Evolutionary conservation across 2,329 filamentous ascomycete genomes (phyloP).

Genomic region (Monosporascus ibericus): DNA sequence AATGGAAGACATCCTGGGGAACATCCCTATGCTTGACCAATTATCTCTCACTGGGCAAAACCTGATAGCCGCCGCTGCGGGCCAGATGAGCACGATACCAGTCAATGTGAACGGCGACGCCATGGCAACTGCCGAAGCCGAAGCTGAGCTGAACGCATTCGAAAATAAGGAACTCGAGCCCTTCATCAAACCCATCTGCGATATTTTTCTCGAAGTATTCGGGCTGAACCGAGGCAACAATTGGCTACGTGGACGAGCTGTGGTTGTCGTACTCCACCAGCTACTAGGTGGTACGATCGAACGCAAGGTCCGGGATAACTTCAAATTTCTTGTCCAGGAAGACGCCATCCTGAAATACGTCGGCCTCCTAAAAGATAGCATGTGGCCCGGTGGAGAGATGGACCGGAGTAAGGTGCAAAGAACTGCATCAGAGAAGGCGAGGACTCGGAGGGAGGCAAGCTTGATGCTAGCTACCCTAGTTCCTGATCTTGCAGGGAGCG

Average conservation of each 20-base stretch:
- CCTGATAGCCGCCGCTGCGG: conserved; percentile 70
- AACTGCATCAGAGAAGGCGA: conserved; percentile 66
- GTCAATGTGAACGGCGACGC: conserved; percentile 46
- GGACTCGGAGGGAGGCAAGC: conserved; percentile 79
- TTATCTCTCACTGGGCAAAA: conserved; percentile 90
- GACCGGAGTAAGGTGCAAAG: conserved; percentile 48
- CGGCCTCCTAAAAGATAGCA: conserved; percentile 60
- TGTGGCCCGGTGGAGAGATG: conserved; percentile 72
- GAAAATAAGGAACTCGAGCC: conserved; percentile 85
- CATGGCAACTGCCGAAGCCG: conserved; percentile 64
- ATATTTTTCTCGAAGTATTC: conserved; percentile 93
- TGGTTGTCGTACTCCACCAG: conserved; percentile 94
- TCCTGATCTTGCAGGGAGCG: conserved; percentile 85
- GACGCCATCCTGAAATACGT: conserved; percentile 74
- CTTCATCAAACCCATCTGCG: conserved; percentile 97
- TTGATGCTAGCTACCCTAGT: conserved; percentile 84
- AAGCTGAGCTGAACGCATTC: conserved; percentile 89
- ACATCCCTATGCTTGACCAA: conserved; percentile 91
- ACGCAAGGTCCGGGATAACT: conserved; percentile 83
- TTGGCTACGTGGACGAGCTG: conserved; percentile 91
- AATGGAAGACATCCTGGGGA: conserved; percentile 96
- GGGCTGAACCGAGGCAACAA: conserved; percentile 93
- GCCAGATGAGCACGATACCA: conserved; percentile 52
- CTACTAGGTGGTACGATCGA: conserved; percentile 94
- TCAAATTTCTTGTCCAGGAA: conserved; percentile 67